Conservation (phyloP, 2,329 filamentous ascomycete genomes). For the Sclerotinia minor region DNA sequence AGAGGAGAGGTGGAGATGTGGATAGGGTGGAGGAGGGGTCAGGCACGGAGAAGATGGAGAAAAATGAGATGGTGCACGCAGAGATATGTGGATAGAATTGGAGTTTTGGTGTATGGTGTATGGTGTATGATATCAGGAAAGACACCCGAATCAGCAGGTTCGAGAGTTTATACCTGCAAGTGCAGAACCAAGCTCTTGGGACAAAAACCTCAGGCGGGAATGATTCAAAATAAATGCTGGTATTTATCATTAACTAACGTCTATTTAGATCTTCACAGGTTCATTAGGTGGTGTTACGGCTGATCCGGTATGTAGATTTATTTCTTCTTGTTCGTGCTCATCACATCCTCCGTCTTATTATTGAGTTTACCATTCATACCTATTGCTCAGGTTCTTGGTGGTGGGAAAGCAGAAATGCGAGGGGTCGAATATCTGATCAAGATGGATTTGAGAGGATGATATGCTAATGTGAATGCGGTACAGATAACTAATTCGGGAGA, state of each 20-base stretch:
- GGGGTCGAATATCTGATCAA: neutral
- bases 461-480: neutral
- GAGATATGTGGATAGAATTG: too few species aligned
- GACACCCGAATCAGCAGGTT: neutral
- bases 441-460: too few species aligned
- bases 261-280: conserved; percentile 15
- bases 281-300: conserved; percentile 16
- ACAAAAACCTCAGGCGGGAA: too few species aligned
- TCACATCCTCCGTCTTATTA: neutral
- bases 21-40: neutral
- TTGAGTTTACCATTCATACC: neutral
- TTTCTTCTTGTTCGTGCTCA: neutral
- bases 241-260: neutral
- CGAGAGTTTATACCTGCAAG: neutral
- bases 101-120: too few species aligned
- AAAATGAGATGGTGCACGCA: neutral
- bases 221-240: neutral
- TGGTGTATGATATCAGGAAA: neutral
- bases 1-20: neutral
- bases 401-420: neutral
- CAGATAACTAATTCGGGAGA: conserved; percentile 22
- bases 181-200: neutral
- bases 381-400: too few species aligned
- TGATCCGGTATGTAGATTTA: conserved; percentile 15
- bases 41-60: too few species aligned